phyloP scores from a whole-genome alignment of 495 filamentous ascomycete genomes.

The Aspergillus kassunensis region DNA sequence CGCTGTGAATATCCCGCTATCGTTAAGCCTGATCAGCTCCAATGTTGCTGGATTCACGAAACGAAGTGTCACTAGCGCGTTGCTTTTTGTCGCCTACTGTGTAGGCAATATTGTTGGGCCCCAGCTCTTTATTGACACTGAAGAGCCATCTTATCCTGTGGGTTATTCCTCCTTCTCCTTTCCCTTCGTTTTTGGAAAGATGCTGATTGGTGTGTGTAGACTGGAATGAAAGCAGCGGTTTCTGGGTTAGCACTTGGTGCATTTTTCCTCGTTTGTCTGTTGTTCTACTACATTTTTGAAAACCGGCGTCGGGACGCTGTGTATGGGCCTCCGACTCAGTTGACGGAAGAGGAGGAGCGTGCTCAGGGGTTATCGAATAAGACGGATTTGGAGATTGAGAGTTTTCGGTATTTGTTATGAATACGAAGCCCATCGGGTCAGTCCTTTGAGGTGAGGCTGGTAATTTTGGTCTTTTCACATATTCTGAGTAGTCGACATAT shows the following conservation, averaged over 20 bases:
- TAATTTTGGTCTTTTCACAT: too few species aligned
- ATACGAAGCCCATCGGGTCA: background rate
- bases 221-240: background rate
- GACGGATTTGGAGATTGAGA: slow-evolving; percentile 3
- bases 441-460: too few species aligned
- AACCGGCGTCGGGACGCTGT: background rate
- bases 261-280: background rate
- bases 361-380: background rate
- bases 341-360: background rate
- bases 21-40: background rate
- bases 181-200: background rate
- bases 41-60: slow-evolving; percentile 6
- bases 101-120: slow-evolving; percentile 4
- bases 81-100: slow-evolving; percentile 5
- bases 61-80: background rate
- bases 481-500: too few species aligned
- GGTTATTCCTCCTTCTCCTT: background rate
- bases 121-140: background rate
- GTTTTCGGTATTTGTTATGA: background rate
- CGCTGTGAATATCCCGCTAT: background rate
- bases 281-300: background rate
- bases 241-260: background rate
- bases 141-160: slow-evolving; percentile 3
- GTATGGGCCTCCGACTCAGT: background rate
- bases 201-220: background rate